These are phyloP conservation scores for Candida maris DNA, from an alignment of 805 yeast genomes.

Conservation along the genomic window DNA sequence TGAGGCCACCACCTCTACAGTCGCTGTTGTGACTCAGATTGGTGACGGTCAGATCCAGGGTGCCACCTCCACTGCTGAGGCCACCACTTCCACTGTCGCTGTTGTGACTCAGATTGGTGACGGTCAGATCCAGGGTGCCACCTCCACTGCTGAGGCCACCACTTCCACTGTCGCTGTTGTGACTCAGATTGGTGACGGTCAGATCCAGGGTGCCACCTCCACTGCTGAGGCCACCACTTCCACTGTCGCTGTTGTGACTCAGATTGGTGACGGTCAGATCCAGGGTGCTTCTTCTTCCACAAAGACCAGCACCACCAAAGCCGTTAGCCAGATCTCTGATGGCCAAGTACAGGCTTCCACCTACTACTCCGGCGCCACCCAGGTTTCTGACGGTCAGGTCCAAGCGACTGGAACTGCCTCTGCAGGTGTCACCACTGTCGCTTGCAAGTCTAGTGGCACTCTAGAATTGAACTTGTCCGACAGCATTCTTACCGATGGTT, in stretches of 20 bases:
- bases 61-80: too few species aligned
- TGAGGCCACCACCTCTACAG: slow-evolving; percentile 35
- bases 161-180: slow-evolving; percentile 32
- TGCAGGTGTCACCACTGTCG: slow-evolving; percentile 16
- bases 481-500: slow-evolving; percentile 42
- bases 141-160: too few species aligned
- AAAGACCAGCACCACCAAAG: slow-evolving; percentile 34
- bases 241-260: slow-evolving; percentile 27
- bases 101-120: slow-evolving; percentile 40
- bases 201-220: slow-evolving; percentile 29
- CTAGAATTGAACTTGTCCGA: slow-evolving; percentile 42
- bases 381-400: slow-evolving; percentile 45
- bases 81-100: slow-evolving; percentile 29
- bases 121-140: slow-evolving; percentile 43
- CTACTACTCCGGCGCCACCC: slow-evolving; percentile 31
- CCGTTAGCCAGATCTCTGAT: slow-evolving; percentile 42
- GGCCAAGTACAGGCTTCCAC: slow-evolving; percentile 43
- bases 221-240: too few species aligned
- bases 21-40: slow-evolving; percentile 31
- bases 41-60: slow-evolving; percentile 27
- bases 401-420: slow-evolving; percentile 31
- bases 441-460: slow-evolving; percentile 36
- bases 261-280: slow-evolving; percentile 47
- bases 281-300: slow-evolving; percentile 30
- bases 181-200: slow-evolving; percentile 38